These are phyloP conservation scores for Claviceps paspali DNA, from an alignment of 2,329 filamentous ascomycete species.

Conservation along the genomic window DNA sequence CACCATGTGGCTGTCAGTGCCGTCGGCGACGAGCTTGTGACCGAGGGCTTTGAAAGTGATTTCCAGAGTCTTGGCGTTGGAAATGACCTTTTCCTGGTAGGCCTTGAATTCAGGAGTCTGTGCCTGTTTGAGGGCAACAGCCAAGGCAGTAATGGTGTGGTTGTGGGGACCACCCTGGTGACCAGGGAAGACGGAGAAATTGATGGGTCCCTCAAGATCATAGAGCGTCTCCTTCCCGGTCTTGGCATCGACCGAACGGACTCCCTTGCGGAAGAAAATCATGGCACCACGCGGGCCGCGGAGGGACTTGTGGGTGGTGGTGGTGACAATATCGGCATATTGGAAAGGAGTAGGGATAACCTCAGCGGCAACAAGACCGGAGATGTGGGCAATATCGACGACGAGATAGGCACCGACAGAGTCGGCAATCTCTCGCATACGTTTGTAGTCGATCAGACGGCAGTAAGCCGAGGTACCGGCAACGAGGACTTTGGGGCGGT, in stretches of 20 bases:
- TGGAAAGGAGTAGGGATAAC: conserved; percentile 83
- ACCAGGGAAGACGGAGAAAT: conserved; percentile 90
- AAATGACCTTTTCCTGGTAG: conserved; percentile 81
- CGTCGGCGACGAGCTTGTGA: conserved; percentile 82
- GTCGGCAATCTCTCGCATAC: conserved; percentile 80
- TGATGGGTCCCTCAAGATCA: conserved; percentile 86
- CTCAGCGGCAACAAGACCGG: conserved; percentile 80
- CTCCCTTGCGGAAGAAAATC: conserved; percentile 96
- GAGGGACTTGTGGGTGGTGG: conserved; percentile 94
- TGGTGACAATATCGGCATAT: conserved; percentile 88
- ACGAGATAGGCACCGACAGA: conserved; percentile 86
- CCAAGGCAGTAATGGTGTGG: conserved; percentile 92
- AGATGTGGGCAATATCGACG: conserved; percentile 96
- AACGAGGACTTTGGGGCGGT: conserved; percentile 90
- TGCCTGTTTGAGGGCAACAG: conserved; percentile 89
- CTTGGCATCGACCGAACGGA: conserved; percentile 69
- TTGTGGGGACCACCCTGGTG: conserved; percentile 98
- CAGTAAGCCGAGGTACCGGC: conserved; percentile 94
- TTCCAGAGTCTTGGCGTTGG: conserved; percentile 84
- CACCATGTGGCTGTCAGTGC: conserved; percentile 95
- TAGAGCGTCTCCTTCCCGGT: conserved; percentile 76
- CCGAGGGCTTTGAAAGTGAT: conserved; percentile 58
- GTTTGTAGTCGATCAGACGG: conserved; percentile 85
- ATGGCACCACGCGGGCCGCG: conserved; percentile 89
- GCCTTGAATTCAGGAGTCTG: conserved; percentile 78